phyloP scores from a whole-genome alignment of 495 filamentous ascomycete genomes.

The Glonium stellatum region DNA sequence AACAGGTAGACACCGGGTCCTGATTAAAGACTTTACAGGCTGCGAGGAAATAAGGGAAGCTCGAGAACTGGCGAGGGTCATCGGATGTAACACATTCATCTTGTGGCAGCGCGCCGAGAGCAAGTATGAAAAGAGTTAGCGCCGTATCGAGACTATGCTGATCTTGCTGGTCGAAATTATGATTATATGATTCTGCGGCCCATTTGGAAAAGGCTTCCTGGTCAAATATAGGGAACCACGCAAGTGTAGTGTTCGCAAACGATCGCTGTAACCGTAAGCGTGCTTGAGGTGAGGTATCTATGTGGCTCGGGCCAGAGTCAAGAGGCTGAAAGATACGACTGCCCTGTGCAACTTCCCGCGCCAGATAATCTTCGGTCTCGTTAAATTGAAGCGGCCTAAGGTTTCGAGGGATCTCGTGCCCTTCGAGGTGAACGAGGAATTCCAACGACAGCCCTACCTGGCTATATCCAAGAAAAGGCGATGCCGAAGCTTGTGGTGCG shows the following conservation, averaged over 20 bases:
- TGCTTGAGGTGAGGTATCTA: not conserved
- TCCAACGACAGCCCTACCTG: not conserved
- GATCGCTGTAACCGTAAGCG: not conserved
- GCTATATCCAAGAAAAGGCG: not conserved
- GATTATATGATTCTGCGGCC: not conserved
- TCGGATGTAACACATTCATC: not conserved
- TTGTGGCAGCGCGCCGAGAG: not conserved
- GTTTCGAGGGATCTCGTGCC: not conserved
- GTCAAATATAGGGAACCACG: constrained; percentile 4
- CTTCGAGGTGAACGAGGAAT: not conserved
- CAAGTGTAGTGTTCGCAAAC: not conserved
- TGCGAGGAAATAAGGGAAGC: not conserved
- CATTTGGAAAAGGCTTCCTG: not conserved
- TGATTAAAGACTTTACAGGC: not conserved
- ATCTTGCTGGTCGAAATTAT: not conserved
- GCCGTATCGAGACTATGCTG: not conserved
- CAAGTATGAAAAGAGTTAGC: not conserved
- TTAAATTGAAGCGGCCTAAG: not conserved
- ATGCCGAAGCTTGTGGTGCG: not conserved
- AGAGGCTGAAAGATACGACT: not conserved
- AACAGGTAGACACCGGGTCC: not conserved
- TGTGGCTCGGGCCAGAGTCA: not conserved
- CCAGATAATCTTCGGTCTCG: not conserved
- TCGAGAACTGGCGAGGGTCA: not conserved
- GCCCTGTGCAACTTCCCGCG: not conserved